Base-by-base conservation (phyloP, 2,329 filamentous ascomycete genomes). In the Akanthomyces lecanii region DNA sequence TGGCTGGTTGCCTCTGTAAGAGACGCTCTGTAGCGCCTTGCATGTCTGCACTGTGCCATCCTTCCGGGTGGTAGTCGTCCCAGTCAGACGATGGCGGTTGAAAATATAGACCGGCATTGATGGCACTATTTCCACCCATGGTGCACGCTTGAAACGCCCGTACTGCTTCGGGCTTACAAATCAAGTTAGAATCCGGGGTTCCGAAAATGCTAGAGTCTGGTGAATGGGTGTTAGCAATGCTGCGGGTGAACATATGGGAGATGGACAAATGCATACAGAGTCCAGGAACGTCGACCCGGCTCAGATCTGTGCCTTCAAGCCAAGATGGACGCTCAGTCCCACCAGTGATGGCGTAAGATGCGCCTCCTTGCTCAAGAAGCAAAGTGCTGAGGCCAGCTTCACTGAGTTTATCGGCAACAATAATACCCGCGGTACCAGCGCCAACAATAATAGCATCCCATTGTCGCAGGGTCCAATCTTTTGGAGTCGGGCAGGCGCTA, bases 31-130 rank as follows among this genome's bases (percentile, higher is more conserved):
- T 82, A 0, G 82, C 79, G n/a, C 67, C 68, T 50, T 75, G 66
- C 66, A 85, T 78, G 63, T 84, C 81, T 1, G 68, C 69, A 51
- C 76, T 79, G 68, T 82, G 82, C 82, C 82, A 85, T 16, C 78
- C 79, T 0, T 70, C 65, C 0, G 80, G 80, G 59, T 79, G 78
- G 56, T 81, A 82, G 8, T 75, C 69, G 66, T 84, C 79, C 74
- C 79, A 84, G 65, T 84, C 82, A 1, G 78, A 79, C 1, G 79
- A 77, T 0, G 81, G 81, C 6, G 82, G 81, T 64, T 83, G 77
- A 65, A 83, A 82, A 69, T 78, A 83, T 1, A 84, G 69, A 10
- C 81, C 81, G 6, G 81, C 82, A 62, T 84, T 84, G 70, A 84
- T 81, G 11, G 82, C 81, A 53, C 78, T 81, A 63, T 76, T 78